phyloP scores from a whole-genome alignment of 495 filamentous ascomycete genomes.

The Penicillium lagena region DNA sequence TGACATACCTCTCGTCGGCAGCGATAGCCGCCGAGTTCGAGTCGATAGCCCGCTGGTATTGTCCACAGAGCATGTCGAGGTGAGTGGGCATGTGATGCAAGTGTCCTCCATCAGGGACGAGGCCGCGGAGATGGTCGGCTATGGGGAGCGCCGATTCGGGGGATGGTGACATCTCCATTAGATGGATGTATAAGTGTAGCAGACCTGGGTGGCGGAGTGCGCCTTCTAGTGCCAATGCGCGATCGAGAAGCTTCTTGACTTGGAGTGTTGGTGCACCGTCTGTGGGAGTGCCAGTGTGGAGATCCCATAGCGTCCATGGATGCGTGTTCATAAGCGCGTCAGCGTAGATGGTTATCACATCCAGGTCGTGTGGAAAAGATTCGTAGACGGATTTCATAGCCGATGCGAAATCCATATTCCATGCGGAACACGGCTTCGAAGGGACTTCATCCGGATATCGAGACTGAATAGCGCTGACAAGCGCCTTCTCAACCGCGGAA shows the following conservation, averaged over 20 bases:
- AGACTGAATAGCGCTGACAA: conserved; percentile 49
- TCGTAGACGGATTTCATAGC: conserved; percentile 54
- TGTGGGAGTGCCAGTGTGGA: conserved; percentile 49
- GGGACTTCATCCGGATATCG: conserved; percentile 45
- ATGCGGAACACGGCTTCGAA: conserved; percentile 37
- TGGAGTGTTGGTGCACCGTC: conserved; percentile 50
- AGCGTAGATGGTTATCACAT: conserved; percentile 55
- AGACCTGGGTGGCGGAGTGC: conserved; percentile 53
- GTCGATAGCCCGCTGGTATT: conserved; percentile 54
- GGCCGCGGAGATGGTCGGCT: conserved; percentile 52
- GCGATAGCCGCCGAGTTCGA: conserved; percentile 58
- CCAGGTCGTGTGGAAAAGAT: conserved; percentile 48
- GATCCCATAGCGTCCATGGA: conserved; percentile 62
- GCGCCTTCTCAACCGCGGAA: conserved; percentile 44
- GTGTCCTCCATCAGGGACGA: conserved; percentile 62
- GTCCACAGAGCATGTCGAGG: conserved; percentile 60
- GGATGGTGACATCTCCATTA: conserved; percentile 64
- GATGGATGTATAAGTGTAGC: conserved; percentile 64
- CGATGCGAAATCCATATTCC: conserved; percentile 52
- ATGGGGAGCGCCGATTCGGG: conserved; percentile 51
- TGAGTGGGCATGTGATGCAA: conserved; percentile 71
- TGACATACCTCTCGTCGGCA: conserved; percentile 55
- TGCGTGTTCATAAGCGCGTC: conserved; percentile 66
- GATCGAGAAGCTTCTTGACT: conserved; percentile 48
- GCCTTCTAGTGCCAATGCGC: conserved; percentile 34